phyloP scores from a whole-genome alignment of 768 basidiomycete species.

The Pleurotus sapidus region DNA sequence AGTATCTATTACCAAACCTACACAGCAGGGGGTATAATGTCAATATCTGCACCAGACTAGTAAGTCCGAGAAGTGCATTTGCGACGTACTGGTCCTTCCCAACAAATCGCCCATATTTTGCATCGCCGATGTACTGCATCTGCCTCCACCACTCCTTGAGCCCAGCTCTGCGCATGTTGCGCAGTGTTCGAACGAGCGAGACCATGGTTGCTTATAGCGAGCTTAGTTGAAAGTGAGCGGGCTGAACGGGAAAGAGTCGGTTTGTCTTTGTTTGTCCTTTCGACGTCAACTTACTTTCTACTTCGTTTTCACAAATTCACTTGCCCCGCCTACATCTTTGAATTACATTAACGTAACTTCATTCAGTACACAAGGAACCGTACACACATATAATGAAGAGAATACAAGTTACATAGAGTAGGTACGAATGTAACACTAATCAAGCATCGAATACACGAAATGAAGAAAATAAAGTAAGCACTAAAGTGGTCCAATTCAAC shows the following conservation, averaged over 20 bases:
- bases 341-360: too few species aligned
- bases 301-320: too few species aligned
- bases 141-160: conserved; percentile 88
- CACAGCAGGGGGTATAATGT: conserved; percentile 6
- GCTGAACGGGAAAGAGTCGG: conserved; percentile 12
- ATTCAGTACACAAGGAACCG: background rate
- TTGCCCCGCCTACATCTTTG: too few species aligned
- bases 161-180: conserved; percentile 73
- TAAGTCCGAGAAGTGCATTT: background rate
- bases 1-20: conserved; percentile 94
- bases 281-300: too few species aligned
- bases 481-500: background rate
- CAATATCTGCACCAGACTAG: background rate
- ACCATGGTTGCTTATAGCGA: conserved; percentile 43
- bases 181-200: conserved; percentile 72
- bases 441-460: background rate
- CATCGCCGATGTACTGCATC: conserved; percentile 92
- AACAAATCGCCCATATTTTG: conserved; percentile 76
- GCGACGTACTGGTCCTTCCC: conserved; percentile 80
- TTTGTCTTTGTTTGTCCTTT: conserved; percentile 28
- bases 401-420: conserved; percentile 11
- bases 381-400: conserved; percentile 5
- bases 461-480: conserved; percentile 4
- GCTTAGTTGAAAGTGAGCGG: background rate
- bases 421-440: conserved; percentile 3